Conservation (phyloP, 2,329 filamentous ascomycete genomes). For the Sodiomyces alkalinus region DNA sequence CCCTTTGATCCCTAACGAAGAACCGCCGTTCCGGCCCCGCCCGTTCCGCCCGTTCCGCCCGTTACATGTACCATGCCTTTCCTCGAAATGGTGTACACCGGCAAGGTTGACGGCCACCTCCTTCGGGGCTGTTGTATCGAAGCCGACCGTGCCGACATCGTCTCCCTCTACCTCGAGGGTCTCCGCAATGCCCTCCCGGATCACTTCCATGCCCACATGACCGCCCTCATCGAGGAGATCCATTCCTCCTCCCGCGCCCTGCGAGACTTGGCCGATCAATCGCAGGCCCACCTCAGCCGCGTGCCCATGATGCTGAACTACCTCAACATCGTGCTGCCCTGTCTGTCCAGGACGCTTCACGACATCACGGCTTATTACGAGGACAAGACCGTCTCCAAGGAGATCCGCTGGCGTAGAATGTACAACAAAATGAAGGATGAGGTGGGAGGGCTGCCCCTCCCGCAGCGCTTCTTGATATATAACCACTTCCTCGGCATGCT, state of each 20-base stretch:
- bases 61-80: background rate
- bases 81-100: constrained; percentile 9
- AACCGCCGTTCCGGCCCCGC: too few species aligned
- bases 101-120: constrained; percentile 19
- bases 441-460: constrained; percentile 32
- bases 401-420: constrained; percentile 42
- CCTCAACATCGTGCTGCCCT: constrained; percentile 40
- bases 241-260: constrained; percentile 27
- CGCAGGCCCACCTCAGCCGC: constrained; percentile 32
- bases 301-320: constrained; percentile 37
- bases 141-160: constrained; percentile 34
- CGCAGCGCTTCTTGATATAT: constrained; percentile 38
- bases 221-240: constrained; percentile 31
- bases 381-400: constrained; percentile 28
- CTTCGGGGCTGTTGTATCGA: constrained; percentile 38
- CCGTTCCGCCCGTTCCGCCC: too few species aligned
- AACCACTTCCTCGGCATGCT: constrained; percentile 37
- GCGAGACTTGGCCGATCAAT: constrained; percentile 37
- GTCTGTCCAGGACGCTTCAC: constrained; percentile 32
- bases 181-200: constrained; percentile 30
- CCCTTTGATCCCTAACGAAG: too few species aligned
- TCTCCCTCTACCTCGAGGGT: constrained; percentile 30
- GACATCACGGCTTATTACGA: constrained; percentile 38
- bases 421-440: constrained; percentile 39
- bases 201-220: constrained; percentile 29